A percentile compares a stretch with the other conserved stretches of the same genome.
These are phyloP conservation scores for Macrocybe sp. DNA, from an alignment of 1,284 basidiomycete genomes.

Conservation along the genomic window DNA sequence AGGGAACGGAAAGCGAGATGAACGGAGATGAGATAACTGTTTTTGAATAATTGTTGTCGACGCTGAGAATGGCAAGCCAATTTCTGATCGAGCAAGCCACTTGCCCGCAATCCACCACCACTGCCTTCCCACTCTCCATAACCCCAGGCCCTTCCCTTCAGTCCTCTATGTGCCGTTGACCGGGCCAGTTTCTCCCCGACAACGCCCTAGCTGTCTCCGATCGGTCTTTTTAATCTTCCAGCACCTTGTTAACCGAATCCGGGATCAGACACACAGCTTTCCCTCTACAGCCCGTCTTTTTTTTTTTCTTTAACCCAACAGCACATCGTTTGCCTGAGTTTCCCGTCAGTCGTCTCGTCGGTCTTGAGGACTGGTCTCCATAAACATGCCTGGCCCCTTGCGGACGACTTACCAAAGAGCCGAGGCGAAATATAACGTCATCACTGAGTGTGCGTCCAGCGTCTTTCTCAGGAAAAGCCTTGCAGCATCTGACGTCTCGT, in stretches of 20 bases:
- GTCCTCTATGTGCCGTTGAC: not conserved
- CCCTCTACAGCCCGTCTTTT: constrained; percentile 13
- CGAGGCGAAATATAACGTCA: constrained; percentile 74
- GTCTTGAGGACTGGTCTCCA: constrained; percentile 13
- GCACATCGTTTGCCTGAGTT: constrained; percentile 1
- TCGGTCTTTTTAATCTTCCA: too few relatives aligned
- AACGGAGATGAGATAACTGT: constrained; percentile 18
- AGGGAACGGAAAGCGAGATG: constrained; percentile 8
- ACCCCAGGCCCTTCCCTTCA: not conserved
- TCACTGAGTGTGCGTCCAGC: constrained; percentile 62
- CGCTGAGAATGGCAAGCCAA: constrained; percentile 13
- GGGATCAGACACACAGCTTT: constrained; percentile 15
- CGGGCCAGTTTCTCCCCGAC: not conserved
- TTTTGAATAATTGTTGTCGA: constrained; percentile 12
- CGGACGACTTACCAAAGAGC: constrained; percentile 40
- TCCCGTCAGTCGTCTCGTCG: constrained; percentile 7
- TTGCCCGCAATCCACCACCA: constrained; percentile 18
- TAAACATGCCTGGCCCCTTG: constrained; percentile 33
- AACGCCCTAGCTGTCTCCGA: not conserved
- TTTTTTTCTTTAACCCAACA: constrained; percentile 11
- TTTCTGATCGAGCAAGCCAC: constrained; percentile 15
- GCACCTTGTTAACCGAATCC: constrained; percentile 1
- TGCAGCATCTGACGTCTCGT: constrained; percentile 6
- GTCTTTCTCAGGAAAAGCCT: constrained; percentile 4
- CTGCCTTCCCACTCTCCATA: not conserved